A percentile compares a stretch with the other conserved stretches of the same genome.
phyloP scores from a whole-genome alignment of 2,329 filamentous ascomycete species.

The Fusarium marasasianum region DNA sequence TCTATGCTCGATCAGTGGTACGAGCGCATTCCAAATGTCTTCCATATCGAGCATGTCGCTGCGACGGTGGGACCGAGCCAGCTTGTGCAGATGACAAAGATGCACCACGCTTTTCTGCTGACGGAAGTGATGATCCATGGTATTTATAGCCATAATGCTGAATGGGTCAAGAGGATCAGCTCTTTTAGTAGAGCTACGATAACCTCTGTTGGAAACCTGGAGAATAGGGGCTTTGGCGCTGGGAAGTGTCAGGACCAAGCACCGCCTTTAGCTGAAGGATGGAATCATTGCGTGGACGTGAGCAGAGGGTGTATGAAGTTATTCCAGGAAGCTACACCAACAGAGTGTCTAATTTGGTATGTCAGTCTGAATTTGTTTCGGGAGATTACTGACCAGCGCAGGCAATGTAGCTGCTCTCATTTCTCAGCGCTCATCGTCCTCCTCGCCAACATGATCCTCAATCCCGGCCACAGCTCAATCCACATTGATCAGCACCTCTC shows the following conservation, averaged over 20 bases:
- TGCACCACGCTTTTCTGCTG: constrained; percentile 51
- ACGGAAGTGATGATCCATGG: constrained; percentile 52
- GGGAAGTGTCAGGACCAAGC: constrained; percentile 5
- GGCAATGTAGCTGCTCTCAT: constrained; percentile 46
- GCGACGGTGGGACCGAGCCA: constrained; percentile 42
- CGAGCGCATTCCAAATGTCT: constrained; percentile 44
- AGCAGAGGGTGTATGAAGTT: constrained; percentile 49
- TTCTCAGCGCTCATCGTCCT: constrained; percentile 49
- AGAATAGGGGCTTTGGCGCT: background rate
- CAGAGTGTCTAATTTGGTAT: constrained; percentile 48
- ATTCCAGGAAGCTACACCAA: constrained; percentile 43
- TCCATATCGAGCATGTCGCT: constrained; percentile 48
- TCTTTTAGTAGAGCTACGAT: constrained; percentile 36
- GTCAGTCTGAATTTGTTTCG: background rate
- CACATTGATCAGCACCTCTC: constrained; percentile 44
- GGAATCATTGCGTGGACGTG: constrained; percentile 47
- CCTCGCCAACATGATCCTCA: constrained; percentile 46
- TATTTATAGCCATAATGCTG: constrained; percentile 50
- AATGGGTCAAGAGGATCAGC: constrained; percentile 50
- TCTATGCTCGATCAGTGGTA: constrained; percentile 52
- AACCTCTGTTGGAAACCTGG: constrained; percentile 37
- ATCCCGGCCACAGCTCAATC: constrained; percentile 40
- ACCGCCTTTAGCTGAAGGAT: constrained; percentile 42
- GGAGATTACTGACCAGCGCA: background rate
- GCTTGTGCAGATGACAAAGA: constrained; percentile 48